Base-by-base conservation (phyloP, 306 rosid genomes). In the Ormosia emarginata region DNA sequence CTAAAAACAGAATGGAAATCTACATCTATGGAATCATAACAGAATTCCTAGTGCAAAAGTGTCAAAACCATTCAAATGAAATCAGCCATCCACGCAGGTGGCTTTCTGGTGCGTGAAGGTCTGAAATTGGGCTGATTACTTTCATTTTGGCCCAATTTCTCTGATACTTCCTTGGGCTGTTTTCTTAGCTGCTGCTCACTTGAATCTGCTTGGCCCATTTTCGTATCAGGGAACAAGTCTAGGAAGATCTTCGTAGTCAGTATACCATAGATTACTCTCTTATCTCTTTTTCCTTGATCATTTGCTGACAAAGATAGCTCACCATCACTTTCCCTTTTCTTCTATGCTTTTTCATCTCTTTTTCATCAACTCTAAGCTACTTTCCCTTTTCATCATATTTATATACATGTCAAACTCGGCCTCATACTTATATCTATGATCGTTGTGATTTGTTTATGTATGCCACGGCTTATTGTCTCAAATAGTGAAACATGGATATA, bases 251-350 rank as follows among this genome's bases (percentile, higher is more conserved):
- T 71, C 40, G 18, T 29, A 72, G 46, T 70, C 86, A 53, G 8
- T 67, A 15, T 13, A 10, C 2, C 5, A 55, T 37, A 30, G 71
- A 71, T 78, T 34, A 18, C 75, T 71, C 84, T 53, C 53, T 2
- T 14, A 3, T 57, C 47, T 74, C 66, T 68, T 41, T 62, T 40
- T 32, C 36, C 10, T 73, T 49, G 0, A 12, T 43, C 12, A 18
- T 74, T 49, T 43, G 30, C 36, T 50, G 66, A 85, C 33, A 80
- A 63, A 80, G 75, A 80, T 47, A 66, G 52, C 36, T 40, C 41
- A 58, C 61, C 47, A 43, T 58, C 14, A 50, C 81, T 85, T 69
- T 43, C 57, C 62, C 64, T 58, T 80, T 50, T 67, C 41, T 36
- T 36, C 34, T 55, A 55, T 70, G 70, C 80, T 52, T 81, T 71